Evolutionary conservation across 2,329 filamentous ascomycete genomes (phyloP).

Genomic region (Cladophialophora yegresii): DNA sequence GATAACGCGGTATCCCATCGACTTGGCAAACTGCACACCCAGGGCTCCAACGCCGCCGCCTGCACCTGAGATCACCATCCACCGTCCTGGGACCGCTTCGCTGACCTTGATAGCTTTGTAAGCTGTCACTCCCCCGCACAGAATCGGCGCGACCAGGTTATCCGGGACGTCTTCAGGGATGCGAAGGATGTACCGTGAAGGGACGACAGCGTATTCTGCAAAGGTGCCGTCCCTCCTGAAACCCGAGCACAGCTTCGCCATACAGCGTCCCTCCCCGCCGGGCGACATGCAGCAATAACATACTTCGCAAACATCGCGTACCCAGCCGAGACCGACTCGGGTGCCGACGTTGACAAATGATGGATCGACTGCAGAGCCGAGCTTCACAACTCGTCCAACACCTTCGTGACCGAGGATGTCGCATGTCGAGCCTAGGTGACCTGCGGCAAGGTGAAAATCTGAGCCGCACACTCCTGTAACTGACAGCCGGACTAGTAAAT

Average conservation of each 20-base stretch:
- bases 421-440: slow-evolving; percentile 43
- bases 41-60: slow-evolving; percentile 43
- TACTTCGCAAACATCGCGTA: slow-evolving; percentile 42
- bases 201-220: slow-evolving; percentile 45
- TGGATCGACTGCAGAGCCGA: slow-evolving; percentile 42
- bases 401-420: slow-evolving; percentile 54
- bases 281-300: slow-evolving; percentile 42
- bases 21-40: slow-evolving; percentile 45
- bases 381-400: slow-evolving; percentile 45
- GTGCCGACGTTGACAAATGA: slow-evolving; percentile 37
- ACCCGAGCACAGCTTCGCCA: slow-evolving; percentile 23
- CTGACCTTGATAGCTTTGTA: slow-evolving; percentile 44
- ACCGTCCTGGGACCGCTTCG: slow-evolving; percentile 25
- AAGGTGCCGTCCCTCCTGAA: slow-evolving; percentile 44
- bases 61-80: slow-evolving; percentile 42
- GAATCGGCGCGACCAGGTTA: slow-evolving; percentile 46
- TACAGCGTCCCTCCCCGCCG: slow-evolving; percentile 25
- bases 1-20: slow-evolving; percentile 49
- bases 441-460: slow-evolving; percentile 57
- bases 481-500: slow-evolving; percentile 59
- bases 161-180: slow-evolving; percentile 43
- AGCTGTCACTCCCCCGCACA: slow-evolving; percentile 51
- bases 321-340: slow-evolving; percentile 45
- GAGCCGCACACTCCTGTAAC: slow-evolving; percentile 60
- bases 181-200: slow-evolving; percentile 42